Percentiles rank a stretch among this genome's conserved stretches.
These are phyloP conservation scores for Ensete ventricosum DNA, from an alignment of 176 grass and related monocot species.

Conservation along the genomic window DNA sequence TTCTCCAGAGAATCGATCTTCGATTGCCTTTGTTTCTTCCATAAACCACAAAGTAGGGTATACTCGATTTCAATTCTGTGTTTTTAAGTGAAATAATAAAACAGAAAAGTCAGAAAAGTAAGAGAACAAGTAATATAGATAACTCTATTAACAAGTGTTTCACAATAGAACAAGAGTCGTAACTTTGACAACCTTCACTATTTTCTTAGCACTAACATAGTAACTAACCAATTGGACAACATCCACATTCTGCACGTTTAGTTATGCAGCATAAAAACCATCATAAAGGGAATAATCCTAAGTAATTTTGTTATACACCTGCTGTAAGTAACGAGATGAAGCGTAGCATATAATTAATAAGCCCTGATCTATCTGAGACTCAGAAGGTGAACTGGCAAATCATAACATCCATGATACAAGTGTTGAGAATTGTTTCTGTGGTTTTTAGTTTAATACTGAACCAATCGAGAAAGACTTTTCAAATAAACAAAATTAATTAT, in stretches of 20 bases:
- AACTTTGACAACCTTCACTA: not conserved
- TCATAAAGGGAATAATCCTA: not conserved
- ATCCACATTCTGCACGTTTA: not conserved
- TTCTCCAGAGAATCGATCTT: conserved; percentile 13
- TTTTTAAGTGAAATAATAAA: not conserved
- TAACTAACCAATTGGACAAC: not conserved
- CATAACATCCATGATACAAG: not conserved
- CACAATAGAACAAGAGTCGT: not conserved
- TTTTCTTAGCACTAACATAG: not conserved
- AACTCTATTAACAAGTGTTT: not conserved
- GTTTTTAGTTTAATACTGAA: not conserved
- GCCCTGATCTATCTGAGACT: not conserved
- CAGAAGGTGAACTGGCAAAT: not conserved
- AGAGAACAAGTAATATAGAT: not conserved
- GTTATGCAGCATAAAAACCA: not conserved
- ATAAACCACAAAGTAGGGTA: conserved; percentile 13
- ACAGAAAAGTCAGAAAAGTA: not conserved
- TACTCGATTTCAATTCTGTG: not conserved
- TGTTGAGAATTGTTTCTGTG: not conserved
- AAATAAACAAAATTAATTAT: not conserved
- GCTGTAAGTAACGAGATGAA: not conserved
- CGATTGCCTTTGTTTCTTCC: conserved; percentile 30
- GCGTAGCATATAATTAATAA: not conserved
- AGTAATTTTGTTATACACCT: not conserved
- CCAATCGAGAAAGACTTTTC: not conserved